Conservation (phyloP, 2,329 filamentous ascomycete genomes). For the Alternaria triticina region DNA sequence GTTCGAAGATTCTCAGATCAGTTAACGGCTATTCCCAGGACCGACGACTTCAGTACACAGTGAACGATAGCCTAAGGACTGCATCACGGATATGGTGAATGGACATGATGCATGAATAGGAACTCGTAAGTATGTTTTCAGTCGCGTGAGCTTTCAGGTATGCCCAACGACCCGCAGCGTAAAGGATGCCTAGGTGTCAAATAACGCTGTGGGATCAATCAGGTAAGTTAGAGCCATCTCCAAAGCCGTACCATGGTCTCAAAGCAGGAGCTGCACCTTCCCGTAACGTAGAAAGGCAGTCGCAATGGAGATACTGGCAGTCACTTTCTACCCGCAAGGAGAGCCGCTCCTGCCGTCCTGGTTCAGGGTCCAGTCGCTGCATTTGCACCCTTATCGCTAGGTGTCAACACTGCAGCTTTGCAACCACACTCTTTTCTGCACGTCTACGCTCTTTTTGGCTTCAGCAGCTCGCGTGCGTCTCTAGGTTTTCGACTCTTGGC, state of each 20-base stretch:
- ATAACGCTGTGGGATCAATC: neutral
- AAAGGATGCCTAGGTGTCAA: neutral
- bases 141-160: neutral
- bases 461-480: neutral
- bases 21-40: neutral
- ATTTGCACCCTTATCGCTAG: neutral
- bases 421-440: neutral
- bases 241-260: neutral
- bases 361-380: slow-evolving; percentile 1
- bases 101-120: neutral
- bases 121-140: neutral
- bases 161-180: neutral
- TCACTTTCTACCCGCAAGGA: neutral
- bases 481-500: neutral
- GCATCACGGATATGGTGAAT: neutral
- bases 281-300: neutral
- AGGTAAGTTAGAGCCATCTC: neutral
- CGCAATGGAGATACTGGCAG: neutral
- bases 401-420: slow-evolving; percentile 1
- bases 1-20: neutral
- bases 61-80: neutral
- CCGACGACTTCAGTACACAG: neutral
- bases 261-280: neutral
- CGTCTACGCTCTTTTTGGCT: neutral
- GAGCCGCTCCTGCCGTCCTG: neutral